Percentiles rank a stretch among this genome's conserved stretches.
Conservation (phyloP, 2,329 filamentous ascomycete genomes). For the Ophiostoma montium region DNA sequence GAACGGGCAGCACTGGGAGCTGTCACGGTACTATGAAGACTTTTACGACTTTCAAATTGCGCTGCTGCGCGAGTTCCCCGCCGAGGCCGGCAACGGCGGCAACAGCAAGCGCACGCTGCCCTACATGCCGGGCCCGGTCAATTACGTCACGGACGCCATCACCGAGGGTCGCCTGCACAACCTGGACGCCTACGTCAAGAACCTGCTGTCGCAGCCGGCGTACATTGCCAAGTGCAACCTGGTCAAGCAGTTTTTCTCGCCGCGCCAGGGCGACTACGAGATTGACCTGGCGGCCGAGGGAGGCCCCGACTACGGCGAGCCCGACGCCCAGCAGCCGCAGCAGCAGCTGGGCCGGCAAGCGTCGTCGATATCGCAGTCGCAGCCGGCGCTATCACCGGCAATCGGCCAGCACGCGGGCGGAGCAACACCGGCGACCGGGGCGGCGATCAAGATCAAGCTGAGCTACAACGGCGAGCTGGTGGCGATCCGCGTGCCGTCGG, state of each 20-base stretch:
- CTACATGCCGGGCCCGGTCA: conserved; percentile 96
- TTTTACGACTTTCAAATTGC: conserved; percentile 99
- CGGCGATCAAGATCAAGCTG: conserved; percentile 84
- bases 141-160: conserved; percentile 95
- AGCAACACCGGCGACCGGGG: background rate
- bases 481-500: conserved; percentile 72
- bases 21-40: conserved; percentile 92
- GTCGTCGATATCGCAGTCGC: conserved; percentile 36
- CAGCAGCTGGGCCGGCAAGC: conserved; percentile 26
- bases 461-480: conserved; percentile 88
- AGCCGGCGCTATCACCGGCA: conserved; percentile 40
- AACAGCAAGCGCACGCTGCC: conserved; percentile 69
- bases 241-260: conserved; percentile 82
- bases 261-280: conserved; percentile 83
- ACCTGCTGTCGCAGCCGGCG: conserved; percentile 64
- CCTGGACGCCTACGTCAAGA: conserved; percentile 89
- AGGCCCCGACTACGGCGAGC: background rate
- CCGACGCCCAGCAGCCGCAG: conserved; percentile 18
- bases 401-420: conserved; percentile 19
- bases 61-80: conserved; percentile 79
- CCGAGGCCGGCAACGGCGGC: conserved; percentile 78
- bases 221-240: conserved; percentile 77
- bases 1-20: conserved; percentile 81
- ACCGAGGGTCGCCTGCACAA: conserved; percentile 87
- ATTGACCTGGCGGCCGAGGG: conserved; percentile 54